Conservation (phyloP, 192 early-diverging fungal species). For the Borealophlyctis nickersoniae region DNA sequence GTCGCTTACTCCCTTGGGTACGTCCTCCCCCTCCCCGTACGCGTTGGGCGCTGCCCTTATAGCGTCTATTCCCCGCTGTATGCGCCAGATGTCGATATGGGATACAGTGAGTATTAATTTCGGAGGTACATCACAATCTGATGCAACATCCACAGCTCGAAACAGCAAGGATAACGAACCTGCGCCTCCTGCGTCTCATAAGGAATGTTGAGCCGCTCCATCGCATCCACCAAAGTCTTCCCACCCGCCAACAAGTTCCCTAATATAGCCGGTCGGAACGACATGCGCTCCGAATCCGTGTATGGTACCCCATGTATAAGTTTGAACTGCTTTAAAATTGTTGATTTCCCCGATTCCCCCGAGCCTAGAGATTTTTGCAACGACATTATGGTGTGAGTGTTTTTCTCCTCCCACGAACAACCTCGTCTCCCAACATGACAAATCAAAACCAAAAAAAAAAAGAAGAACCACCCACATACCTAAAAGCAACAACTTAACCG, state of each 20-base stretch:
- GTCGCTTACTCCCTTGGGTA: slow-evolving; percentile 17
- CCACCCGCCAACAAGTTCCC: slow-evolving; percentile 36
- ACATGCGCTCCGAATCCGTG: slow-evolving; percentile 31
- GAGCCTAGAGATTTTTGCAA: slow-evolving; percentile 27
- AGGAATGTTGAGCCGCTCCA: slow-evolving; percentile 30
- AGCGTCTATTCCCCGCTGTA: background rate
- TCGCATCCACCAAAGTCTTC: slow-evolving; percentile 39
- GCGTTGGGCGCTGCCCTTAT: slow-evolving; percentile 22
- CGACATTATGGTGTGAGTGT: background rate
- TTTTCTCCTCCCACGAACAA: background rate
- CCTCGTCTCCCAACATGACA: too few relatives aligned
- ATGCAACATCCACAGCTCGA: background rate
- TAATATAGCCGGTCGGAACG: slow-evolving; percentile 33
- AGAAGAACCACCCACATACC: slow-evolving; percentile 4
- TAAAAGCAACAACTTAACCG: slow-evolving; percentile 39
- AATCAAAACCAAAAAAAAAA: background rate
- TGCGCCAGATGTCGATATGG: background rate
- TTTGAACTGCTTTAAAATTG: slow-evolving; percentile 44
- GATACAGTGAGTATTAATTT: too few relatives aligned
- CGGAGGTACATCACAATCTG: background rate
- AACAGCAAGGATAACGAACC: background rate
- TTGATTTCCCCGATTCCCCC: slow-evolving; percentile 50
- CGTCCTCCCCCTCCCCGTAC: slow-evolving; percentile 35
- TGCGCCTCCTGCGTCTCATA: slow-evolving; percentile 14
- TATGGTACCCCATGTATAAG: slow-evolving; percentile 40